Base-by-base conservation (phyloP, 2,329 filamentous ascomycete genomes). In the Fusarium irregulare region DNA sequence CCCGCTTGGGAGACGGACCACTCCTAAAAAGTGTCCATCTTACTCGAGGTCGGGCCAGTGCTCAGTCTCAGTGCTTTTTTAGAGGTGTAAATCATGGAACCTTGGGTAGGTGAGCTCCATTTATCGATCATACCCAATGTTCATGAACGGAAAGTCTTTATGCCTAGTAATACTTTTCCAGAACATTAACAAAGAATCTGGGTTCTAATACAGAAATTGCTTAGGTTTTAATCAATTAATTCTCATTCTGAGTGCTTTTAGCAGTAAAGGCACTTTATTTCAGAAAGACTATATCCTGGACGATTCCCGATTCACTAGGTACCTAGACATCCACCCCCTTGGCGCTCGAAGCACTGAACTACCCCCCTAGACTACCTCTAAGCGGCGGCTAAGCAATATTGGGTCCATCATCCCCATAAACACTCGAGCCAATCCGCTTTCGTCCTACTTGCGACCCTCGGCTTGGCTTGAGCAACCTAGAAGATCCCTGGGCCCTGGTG, bases 341-440 rank as follows among this genome's bases (percentile, higher is more conserved):
- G 49, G 32, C 23, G 32, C 49, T 41, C 34, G 16, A 34, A 41
- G 49, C 34, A 34, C 49, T 51, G 49, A 42, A 51, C 25, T 51
- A n/a, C 23, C 49, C 27, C 27, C 49, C 34, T 51, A 41, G 30
- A 34, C 40, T 50, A 40, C 42, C 37, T 55, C 62, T 45, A 51
- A 58, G 56, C 66, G 62, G 67, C 67, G 67, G 67, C 67, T 70
- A 70, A 62, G 62, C 67, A 70, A 70, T 63, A 70, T 66, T 64
- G 45, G 66, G 45, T 28, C 66, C 53, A 63, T 58, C 53, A 47
- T 64, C 67, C 67, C 67, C 67, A 50, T 70, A 64, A 63, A 41
- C 62, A 53, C 59, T 50, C 40, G 48, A 56, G 50, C 67, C 67
- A 70, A 70, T 70, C 67, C 66, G 66, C 67, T 59, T 70, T 56